Base-by-base conservation (phyloP, 192 early-diverging fungal genomes). In the Gonapodya sp. region DNA sequence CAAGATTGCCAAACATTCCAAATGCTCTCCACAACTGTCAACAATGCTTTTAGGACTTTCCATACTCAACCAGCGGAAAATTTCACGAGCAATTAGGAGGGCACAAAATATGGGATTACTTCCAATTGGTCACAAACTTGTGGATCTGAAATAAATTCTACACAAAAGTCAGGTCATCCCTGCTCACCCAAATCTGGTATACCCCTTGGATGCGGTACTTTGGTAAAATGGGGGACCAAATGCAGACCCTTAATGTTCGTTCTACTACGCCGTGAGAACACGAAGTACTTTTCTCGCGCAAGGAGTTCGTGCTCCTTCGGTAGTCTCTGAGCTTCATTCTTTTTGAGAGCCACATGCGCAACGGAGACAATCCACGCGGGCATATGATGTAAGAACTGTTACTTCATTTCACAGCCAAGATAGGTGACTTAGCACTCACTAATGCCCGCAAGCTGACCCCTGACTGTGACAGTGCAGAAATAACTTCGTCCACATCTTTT, bases 171-270 rank as follows among this genome's bases (percentile, higher is more conserved):
- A n/a, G n/a, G n/a, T n/a, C n/a, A n/a, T n/a, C n/a, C n/a, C n/a
- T n/a, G n/a, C n/a, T n/a, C n/a, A n/a, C n/a, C n/a, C n/a, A n/a
- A n/a, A n/a, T n/a, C 37, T 2, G 78, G 75, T 33, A 79, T 2
- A 16, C 75, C 75, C 34, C 75, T 16, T 34, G 75, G 75, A 31
- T 77, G 75, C 8, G 75, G 75, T 33, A 77, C 75, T 84, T 94
- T 94, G 35, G 94, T 94, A 84, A 95, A 95, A 80, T 95, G 91
- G 78, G 93, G 94, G 14, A 95, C 93, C 84, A 93, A 92, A 87
- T 95, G 94, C 24, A 94, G 85, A 79, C 91, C 91, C 87, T 95
- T 95, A 80, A 93, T 90, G 82, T 94, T 89, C 36, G 90, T 88
- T 75, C 85, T 86, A 80, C 89, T 89, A 31, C 85, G 87, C 79